A percentile compares a stretch with the other conserved stretches of the same genome.
Evolutionary conservation across 225 moss, liverwort and hornwort species (phyloP).

Genomic region (Rhytidiadelphus loreus): DNA sequence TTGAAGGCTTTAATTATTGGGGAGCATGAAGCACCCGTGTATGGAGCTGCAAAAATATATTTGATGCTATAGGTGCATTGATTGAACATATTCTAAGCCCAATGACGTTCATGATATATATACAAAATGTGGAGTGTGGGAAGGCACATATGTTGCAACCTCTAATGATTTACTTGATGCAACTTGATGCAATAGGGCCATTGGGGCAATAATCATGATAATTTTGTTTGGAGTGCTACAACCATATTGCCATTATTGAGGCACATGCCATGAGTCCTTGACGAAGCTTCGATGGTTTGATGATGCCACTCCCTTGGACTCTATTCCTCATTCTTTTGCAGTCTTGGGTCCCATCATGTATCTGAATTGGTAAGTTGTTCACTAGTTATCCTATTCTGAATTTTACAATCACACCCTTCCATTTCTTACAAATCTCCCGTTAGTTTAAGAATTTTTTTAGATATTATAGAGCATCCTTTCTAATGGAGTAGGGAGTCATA

Average conservation of each 20-base stretch:
- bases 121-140: neutral
- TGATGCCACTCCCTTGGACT: rapidly evolving
- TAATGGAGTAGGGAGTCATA: rapidly evolving
- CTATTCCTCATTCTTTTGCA: neutral
- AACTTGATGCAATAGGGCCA: neutral
- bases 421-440: neutral
- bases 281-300: neutral
- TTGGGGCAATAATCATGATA: neutral
- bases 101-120: rapidly evolving
- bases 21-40: rapidly evolving
- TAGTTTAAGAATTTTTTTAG: too few species aligned
- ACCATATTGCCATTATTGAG: neutral
- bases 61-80: neutral
- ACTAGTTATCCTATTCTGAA: neutral
- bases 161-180: rapidly evolving
- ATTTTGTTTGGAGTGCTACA: neutral
- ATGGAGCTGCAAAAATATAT: rapidly evolving
- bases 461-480: neutral
- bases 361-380: rapidly evolving
- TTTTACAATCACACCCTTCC: neutral
- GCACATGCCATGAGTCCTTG: rapidly evolving
- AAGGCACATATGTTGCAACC: rapidly evolving
- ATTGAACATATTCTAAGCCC: rapidly evolving
- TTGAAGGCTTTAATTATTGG: rapidly evolving
- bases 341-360: rapidly evolving